Evolutionary conservation across 1,139 yeast genomes (phyloP).

Genomic region (Debaryomyces sp.): DNA sequence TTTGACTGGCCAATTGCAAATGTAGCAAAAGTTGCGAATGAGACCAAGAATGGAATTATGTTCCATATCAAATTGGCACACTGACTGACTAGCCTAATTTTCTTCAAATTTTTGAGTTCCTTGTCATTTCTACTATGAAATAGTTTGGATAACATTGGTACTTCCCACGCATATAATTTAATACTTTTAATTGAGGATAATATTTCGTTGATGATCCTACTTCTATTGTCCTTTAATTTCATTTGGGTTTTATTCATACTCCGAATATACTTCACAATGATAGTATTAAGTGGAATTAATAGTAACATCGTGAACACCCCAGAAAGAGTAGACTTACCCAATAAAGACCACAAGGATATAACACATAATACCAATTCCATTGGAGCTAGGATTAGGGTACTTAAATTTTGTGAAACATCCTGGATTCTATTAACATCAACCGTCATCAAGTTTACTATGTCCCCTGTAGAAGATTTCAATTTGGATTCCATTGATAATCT

Average conservation of each 20-base stretch:
- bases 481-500: conserved; percentile 40
- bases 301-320: conserved; percentile 37
- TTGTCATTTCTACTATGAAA: conserved; percentile 38
- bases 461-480: conserved; percentile 43
- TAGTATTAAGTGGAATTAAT: conserved; percentile 37
- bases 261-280: conserved; percentile 17
- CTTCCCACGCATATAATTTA: conserved; percentile 45
- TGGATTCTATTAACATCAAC: conserved; percentile 36
- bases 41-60: conserved; percentile 19
- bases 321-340: conserved; percentile 39
- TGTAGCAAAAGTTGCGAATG: conserved; percentile 32
- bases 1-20: conserved; percentile 19
- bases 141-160: conserved; percentile 39
- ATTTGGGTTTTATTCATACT: conserved; percentile 59
- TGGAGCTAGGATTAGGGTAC: conserved; percentile 33
- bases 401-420: conserved; percentile 25
- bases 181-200: conserved; percentile 42
- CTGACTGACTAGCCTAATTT: conserved; percentile 29
- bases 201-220: conserved; percentile 41
- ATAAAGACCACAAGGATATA: conserved; percentile 28
- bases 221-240: conserved; percentile 56
- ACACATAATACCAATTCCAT: conserved; percentile 31
- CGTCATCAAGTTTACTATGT: conserved; percentile 41
- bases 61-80: conserved; percentile 4
- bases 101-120: conserved; percentile 32